phyloP scores from a whole-genome alignment of 495 filamentous ascomycete genomes.

The Aspergillus campestris region DNA sequence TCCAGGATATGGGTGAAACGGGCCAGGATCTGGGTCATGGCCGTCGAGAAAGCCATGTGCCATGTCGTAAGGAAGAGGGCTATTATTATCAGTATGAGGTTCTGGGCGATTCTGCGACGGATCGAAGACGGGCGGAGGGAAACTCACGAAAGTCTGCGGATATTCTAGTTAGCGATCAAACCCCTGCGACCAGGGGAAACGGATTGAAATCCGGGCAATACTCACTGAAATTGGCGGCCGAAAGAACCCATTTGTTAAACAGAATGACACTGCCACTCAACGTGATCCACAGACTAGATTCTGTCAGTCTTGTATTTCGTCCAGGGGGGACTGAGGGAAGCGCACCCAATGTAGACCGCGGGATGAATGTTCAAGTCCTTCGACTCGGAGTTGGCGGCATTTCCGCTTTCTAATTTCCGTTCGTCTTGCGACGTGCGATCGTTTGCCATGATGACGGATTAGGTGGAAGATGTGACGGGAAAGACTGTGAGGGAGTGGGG shows the following conservation, averaged over 20 bases:
- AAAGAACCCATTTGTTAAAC: conserved; percentile 96
- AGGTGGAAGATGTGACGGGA: too few species aligned
- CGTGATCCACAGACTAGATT: conserved; percentile 68
- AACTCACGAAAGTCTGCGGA: conserved; percentile 30
- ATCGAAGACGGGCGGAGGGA: neutral
- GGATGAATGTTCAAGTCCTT: conserved; percentile 50
- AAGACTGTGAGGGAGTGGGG: too few species aligned
- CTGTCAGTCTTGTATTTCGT: neutral
- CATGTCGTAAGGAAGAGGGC: conserved; percentile 77
- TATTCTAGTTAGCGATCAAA: conserved; percentile 13
- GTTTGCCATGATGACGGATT: conserved; percentile 20
- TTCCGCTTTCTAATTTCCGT: conserved; percentile 25
- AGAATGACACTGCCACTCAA: conserved; percentile 86
- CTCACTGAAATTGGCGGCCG: conserved; percentile 70
- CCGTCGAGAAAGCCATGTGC: conserved; percentile 75
- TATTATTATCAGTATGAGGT: conserved; percentile 2
- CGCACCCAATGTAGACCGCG: conserved; percentile 76
- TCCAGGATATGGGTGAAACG: conserved; percentile 73
- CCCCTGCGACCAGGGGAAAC: neutral
- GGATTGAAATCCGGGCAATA: neutral
- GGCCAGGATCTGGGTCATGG: conserved; percentile 79
- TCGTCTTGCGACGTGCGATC: conserved; percentile 25
- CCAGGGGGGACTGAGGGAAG: conserved; percentile 7
- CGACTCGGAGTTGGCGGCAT: conserved; percentile 10
- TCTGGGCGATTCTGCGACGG: neutral